Conservation (phyloP, 352 stramenopile genomes). For the Phytopythium oedochilum region DNA sequence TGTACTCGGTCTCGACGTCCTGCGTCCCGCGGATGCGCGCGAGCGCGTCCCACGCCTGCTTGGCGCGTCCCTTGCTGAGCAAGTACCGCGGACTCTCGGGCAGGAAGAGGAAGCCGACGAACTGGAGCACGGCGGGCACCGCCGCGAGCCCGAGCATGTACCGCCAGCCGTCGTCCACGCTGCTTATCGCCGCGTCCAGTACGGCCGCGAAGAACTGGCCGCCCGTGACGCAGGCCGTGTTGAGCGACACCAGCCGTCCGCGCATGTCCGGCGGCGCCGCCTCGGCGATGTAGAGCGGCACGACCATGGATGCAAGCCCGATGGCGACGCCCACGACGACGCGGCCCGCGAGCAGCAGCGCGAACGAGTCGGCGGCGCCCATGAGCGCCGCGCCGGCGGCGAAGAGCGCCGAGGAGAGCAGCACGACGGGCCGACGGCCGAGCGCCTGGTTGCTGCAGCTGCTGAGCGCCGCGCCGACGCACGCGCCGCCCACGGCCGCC, state of each 20-base stretch:
- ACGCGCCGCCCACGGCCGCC: slow-evolving; percentile 68
- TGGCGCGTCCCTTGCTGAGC: slow-evolving; percentile 33
- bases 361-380: slow-evolving; percentile 42
- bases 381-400: slow-evolving; percentile 55
- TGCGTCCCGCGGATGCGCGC: slow-evolving; percentile 46
- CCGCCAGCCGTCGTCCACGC: slow-evolving; percentile 54
- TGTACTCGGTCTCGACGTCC: slow-evolving; percentile 50
- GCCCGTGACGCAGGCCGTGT: slow-evolving; percentile 67
- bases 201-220: slow-evolving; percentile 78
- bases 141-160: slow-evolving; percentile 78
- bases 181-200: slow-evolving; percentile 48
- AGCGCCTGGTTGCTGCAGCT: slow-evolving; percentile 54
- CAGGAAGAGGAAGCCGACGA: slow-evolving; percentile 59
- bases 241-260: slow-evolving; percentile 69
- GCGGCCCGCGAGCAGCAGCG: slow-evolving; percentile 45
- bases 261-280: slow-evolving; percentile 59
- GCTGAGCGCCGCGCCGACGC: slow-evolving; percentile 49
- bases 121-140: slow-evolving; percentile 61
- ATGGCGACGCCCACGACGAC: slow-evolving; percentile 64
- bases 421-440: slow-evolving; percentile 58
- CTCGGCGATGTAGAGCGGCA: slow-evolving; percentile 79
- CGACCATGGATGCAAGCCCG: slow-evolving; percentile 68
- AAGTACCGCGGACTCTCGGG: slow-evolving; percentile 72
- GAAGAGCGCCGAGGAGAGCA: slow-evolving; percentile 62
- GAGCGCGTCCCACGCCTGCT: slow-evolving; percentile 38